These are phyloP conservation scores for Vinca minor DNA, from an alignment of 257 asterid species.

Conservation along the genomic window DNA sequence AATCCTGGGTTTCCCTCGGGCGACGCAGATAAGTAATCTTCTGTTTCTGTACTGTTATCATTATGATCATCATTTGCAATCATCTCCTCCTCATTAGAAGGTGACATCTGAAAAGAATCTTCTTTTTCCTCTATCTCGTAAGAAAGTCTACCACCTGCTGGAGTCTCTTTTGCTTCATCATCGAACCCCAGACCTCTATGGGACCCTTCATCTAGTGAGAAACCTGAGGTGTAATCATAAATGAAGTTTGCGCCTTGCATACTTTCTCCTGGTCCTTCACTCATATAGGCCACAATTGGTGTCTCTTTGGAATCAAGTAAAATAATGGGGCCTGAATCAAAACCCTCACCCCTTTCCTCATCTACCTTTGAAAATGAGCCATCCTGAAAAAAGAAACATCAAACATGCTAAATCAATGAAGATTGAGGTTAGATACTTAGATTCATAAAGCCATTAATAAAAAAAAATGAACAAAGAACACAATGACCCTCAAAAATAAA, in stretches of 20 bases:
- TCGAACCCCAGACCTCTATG: constrained; percentile 69
- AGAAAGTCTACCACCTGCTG: constrained; percentile 34
- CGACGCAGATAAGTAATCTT: constrained; percentile 26
- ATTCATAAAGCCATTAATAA: neutral
- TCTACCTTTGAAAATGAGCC: constrained; percentile 13
- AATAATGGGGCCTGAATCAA: constrained; percentile 33
- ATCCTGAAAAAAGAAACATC: constrained; percentile 42
- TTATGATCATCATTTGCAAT: constrained; percentile 21
- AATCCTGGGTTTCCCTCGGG: constrained; percentile 52
- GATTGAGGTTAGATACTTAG: constrained; percentile 19
- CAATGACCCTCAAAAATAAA: no score
- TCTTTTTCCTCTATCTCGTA: constrained; percentile 43
- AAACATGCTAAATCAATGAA: constrained; percentile 19
- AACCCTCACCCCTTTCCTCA: constrained; percentile 25
- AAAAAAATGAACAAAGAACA: neutral
- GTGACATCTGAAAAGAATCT: constrained; percentile 28
- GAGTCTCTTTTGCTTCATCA: constrained; percentile 39
- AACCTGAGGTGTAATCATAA: constrained; percentile 53
- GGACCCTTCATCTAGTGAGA: constrained; percentile 52
- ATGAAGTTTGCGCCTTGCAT: constrained; percentile 32
- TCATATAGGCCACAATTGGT: constrained; percentile 47
- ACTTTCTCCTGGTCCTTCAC: constrained; percentile 41
- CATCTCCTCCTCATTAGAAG: constrained; percentile 33
- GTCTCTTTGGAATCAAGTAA: constrained; percentile 48
- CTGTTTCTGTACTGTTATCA: constrained; percentile 25